Base-by-base conservation (phyloP, 2,329 filamentous ascomycete genomes). In the Arthroderma sp. region DNA sequence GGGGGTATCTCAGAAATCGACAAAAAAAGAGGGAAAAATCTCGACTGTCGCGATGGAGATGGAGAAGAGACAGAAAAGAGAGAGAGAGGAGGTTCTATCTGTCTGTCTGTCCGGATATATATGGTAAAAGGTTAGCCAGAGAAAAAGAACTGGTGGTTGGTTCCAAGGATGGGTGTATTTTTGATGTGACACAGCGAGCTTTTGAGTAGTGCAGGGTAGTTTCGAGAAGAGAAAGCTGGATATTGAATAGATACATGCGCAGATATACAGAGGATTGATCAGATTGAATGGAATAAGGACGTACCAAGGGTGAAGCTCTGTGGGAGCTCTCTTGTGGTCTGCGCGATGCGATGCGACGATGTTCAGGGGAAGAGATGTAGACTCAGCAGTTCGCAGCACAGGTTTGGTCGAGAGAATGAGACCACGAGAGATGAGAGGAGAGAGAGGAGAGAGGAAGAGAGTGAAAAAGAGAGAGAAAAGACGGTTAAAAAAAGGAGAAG, bases 31-130 rank as follows among this genome's bases (percentile, higher is more conserved):
- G 7, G 15, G 3, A 9, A 38, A 7, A 9, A 22, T 7, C 8
- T n/a, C 36, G 7, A 15, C 36, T 10, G 36, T 7, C 10, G 31
- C 29, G 29, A 30, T 27, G 15, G 42, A 15, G n/a, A 38, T 10
- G 28, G 32, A 43, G 41, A 27, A 43, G 33, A 34, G 32, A 43
- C 30, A 30, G 11, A 27, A 43, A 28, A n/a, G 37, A 38, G 37
- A 38, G 9, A 39, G 27, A 38, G 10, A 15, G n/a, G 22, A 36
- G 29, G 32, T 11, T 9, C 9, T 36, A 3, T 22, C 15, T 22
- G 15, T 22, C 15, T 22, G 15, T 36, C 42, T 43, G 42, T 34
- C 42, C 31, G 28, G 11, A 38, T 4, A 31, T 4, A 6, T 36
- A 36, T 33, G 9, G 31, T 22, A 29, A 7, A 5, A 22, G 9